Base-by-base conservation (phyloP, 305 asterid genomes). In the Striga hermonthica region DNA sequence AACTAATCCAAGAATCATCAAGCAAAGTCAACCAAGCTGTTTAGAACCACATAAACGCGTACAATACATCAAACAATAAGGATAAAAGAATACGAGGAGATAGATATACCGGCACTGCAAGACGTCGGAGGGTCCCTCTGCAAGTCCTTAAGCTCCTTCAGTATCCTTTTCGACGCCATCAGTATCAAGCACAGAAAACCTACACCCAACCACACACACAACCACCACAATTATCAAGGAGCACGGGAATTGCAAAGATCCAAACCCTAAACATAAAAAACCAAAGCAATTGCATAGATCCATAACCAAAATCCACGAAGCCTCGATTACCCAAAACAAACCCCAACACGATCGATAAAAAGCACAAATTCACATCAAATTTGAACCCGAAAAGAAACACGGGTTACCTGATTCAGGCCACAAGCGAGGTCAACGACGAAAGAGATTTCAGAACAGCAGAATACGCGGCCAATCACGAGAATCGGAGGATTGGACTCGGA, bases 121-220 rank as follows among this genome's bases (percentile, higher is more conserved):
- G 83, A 75, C 7, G 83, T 79, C 5, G 83, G 83, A 62, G 83
- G 83, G 34, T 79, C 83, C 76, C 70, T 72, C 78, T 79, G 83
- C 64, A 77, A 62, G 66, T 67, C 76, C 80, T 79, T 67, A 50
- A 73, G 72, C 74, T 66, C 74, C 62, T 70, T 67, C 72, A 78
- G 22, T 44, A 79, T 79, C 77, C 81, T 66, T 74, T 70, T 79
- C 40, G 79, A 76, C 70, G 81, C 84, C 79, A 75, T 76, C 73
- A 22, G 2, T 22, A 41, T 0, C 9, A 22, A 41, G 47, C 47
- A 4, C 65, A 65, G 35, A 64, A 4, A 54, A 12, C 31, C 44
- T 70, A 79, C 68, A 53, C 75, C 63, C 69, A 40, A 56, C 53
- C 58, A 71, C 72, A 60, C 22, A 74, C 2, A 41, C 76, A 72